Percentiles rank a stretch among this genome's conserved stretches.
These are phyloP conservation scores for Thraustochytrium sp. DNA, from an alignment of 352 stramenopile species.

Conservation along the genomic window DNA sequence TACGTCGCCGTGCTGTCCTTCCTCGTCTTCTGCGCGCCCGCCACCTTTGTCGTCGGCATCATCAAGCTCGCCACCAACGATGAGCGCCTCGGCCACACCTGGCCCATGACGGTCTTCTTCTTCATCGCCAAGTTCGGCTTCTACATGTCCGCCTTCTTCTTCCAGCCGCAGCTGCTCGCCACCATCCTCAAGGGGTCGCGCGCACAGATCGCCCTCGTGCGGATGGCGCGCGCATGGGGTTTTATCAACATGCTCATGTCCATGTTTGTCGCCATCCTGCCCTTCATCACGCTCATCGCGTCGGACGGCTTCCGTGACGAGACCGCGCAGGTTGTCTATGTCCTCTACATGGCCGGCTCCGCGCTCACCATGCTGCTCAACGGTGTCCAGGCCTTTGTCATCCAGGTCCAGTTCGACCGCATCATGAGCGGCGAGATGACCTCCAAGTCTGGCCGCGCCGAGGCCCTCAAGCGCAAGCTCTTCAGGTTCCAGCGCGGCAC, in stretches of 20 bases:
- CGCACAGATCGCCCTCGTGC: not conserved
- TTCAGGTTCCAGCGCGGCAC: not conserved
- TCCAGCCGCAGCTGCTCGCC: slow-evolving; percentile 6
- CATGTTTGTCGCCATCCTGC: not conserved
- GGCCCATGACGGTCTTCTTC: not conserved
- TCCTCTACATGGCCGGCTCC: slow-evolving; percentile 2
- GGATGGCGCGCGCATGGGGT: not conserved
- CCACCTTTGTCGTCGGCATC: not conserved
- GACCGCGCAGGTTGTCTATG: not conserved
- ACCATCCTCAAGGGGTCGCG: not conserved
- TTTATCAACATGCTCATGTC: not conserved
- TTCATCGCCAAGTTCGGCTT: slow-evolving; percentile 16
- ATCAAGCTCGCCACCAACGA: not conserved
- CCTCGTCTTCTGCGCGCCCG: not conserved
- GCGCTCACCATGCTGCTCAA: not conserved
- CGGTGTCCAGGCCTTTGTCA: slow-evolving; percentile 12
- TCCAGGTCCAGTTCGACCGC: not conserved
- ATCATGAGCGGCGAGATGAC: not conserved
- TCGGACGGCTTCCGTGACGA: not conserved
- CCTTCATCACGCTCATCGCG: not conserved
- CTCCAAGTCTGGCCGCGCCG: not conserved
- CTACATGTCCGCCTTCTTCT: not conserved
- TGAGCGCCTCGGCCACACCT: not conserved
- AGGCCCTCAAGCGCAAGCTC: slow-evolving; percentile 1
- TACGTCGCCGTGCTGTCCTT: not conserved